These are phyloP conservation scores for Penicillium brevicompactum DNA, from an alignment of 2,329 filamentous ascomycete species.

Conservation along the genomic window DNA sequence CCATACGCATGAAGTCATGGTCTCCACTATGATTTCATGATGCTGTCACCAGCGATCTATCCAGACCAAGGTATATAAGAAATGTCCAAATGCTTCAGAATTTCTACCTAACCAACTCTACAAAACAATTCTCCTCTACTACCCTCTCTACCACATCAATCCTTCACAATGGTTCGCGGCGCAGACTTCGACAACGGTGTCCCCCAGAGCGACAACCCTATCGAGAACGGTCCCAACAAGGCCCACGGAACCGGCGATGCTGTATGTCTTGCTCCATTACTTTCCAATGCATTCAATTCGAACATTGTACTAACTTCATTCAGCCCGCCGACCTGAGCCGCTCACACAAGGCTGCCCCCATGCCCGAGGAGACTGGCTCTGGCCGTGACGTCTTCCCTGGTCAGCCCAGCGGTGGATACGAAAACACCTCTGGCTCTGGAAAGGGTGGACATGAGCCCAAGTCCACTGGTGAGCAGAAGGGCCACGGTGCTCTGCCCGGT, in stretches of 20 bases:
- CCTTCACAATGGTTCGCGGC: constrained; percentile 43
- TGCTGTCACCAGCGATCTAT: constrained; percentile 26
- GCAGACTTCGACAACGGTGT: constrained; percentile 42
- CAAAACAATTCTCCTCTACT: not conserved
- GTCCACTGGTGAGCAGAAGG: constrained; percentile 39
- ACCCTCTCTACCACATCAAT: not conserved
- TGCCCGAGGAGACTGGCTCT: constrained; percentile 38
- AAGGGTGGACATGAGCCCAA: constrained; percentile 43
- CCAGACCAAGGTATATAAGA: constrained; percentile 5
- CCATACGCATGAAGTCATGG: constrained; percentile 32
- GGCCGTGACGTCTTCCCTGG: constrained; percentile 30
- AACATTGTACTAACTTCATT: constrained; percentile 4
- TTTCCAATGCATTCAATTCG: not conserved
- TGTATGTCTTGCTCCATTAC: constrained; percentile 21
- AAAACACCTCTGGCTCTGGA: constrained; percentile 30
- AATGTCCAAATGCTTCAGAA: too few species aligned
- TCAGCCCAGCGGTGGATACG: constrained; percentile 24
- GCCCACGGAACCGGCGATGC: constrained; percentile 38
- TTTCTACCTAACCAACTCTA: too few species aligned
- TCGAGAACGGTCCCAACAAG: constrained; percentile 36
- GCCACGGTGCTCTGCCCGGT: constrained; percentile 27
- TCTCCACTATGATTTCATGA: constrained; percentile 36
- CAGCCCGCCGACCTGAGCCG: constrained; percentile 35
- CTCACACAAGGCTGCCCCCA: constrained; percentile 34
- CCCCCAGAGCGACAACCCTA: constrained; percentile 43